Evolutionary conservation across 2,329 filamentous ascomycete genomes (phyloP).

Genomic region (Dendryphion nanum): DNA sequence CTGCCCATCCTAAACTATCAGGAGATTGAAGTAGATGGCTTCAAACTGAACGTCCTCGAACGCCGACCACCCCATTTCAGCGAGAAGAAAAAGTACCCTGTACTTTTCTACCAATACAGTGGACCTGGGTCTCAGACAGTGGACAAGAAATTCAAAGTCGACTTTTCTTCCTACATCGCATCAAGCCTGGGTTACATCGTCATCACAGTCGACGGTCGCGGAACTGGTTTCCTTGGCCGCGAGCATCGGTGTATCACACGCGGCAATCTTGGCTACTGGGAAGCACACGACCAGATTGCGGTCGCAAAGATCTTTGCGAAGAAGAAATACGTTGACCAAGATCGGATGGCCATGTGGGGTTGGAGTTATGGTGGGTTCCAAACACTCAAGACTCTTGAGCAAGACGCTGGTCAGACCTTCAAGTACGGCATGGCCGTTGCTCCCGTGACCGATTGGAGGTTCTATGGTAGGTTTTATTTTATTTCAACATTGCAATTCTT

Average conservation of each 20-base stretch:
- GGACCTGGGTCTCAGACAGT: conserved; percentile 93
- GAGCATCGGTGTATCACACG: conserved; percentile 78
- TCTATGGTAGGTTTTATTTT: conserved; percentile 59
- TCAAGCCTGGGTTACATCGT: conserved; percentile 87
- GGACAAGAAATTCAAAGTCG: conserved; percentile 73
- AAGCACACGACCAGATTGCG: conserved; percentile 87
- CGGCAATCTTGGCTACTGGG: conserved; percentile 78
- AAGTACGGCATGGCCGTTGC: conserved; percentile 97
- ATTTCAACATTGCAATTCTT: not conserved
- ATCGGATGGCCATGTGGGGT: conserved; percentile 90
- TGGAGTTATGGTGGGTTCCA: conserved; percentile 98
- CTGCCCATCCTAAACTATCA: conserved; percentile 81
- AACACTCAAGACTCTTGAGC: conserved; percentile 90
- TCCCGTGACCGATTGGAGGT: conserved; percentile 97
- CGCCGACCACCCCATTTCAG: conserved; percentile 88
- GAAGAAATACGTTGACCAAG: conserved; percentile 78
- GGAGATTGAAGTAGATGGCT: conserved; percentile 79
- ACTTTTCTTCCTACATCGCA: conserved; percentile 89
- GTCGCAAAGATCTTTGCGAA: conserved; percentile 80
- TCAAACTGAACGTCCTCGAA: conserved; percentile 72
- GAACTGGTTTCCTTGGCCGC: conserved; percentile 87
- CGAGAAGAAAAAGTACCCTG: conserved; percentile 79
- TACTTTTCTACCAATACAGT: conserved; percentile 92
- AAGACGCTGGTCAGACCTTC: conserved; percentile 85
- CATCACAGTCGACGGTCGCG: conserved; percentile 89